phyloP scores from a whole-genome alignment of 352 stramenopile species.

The Peronospora destructor region DNA sequence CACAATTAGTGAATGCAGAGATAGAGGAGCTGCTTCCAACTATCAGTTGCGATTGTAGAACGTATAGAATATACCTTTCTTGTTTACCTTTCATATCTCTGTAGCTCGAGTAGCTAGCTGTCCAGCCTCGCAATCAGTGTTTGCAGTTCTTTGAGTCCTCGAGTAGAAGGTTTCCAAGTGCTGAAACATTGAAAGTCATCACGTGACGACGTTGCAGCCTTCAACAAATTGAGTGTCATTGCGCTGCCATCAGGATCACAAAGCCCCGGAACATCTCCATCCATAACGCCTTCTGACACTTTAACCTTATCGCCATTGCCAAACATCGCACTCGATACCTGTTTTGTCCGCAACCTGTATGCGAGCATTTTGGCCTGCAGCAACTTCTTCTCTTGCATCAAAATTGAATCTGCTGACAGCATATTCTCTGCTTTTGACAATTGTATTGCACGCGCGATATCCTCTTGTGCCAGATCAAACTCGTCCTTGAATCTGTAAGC shows the following conservation, averaged over 20 bases:
- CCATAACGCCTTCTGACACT: background rate
- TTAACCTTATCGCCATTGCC: constrained; percentile 18
- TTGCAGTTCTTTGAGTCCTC: constrained; percentile 35
- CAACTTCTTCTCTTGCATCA: constrained; percentile 54
- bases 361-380: constrained; percentile 60
- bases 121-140: constrained; percentile 21
- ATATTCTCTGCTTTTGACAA: constrained; percentile 8
- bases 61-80: constrained; percentile 40
- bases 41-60: constrained; percentile 28
- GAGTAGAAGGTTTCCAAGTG: constrained; percentile 39
- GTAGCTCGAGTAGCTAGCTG: constrained; percentile 6
- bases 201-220: constrained; percentile 6
- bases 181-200: constrained; percentile 28
- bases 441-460: constrained; percentile 39
- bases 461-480: constrained; percentile 48
- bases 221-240: constrained; percentile 30
- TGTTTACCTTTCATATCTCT: constrained; percentile 2
- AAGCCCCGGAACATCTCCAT: constrained; percentile 4
- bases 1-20: constrained; percentile 9
- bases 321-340: constrained; percentile 77
- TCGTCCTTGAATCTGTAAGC: constrained; percentile 59
- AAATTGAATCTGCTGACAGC: constrained; percentile 23
- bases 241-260: constrained; percentile 17
- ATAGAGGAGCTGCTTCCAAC: background rate
- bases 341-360: constrained; percentile 59